These are phyloP conservation scores for Colletotrichum endophyticum DNA, from an alignment of 2,329 filamentous ascomycete species.

Conservation along the genomic window DNA sequence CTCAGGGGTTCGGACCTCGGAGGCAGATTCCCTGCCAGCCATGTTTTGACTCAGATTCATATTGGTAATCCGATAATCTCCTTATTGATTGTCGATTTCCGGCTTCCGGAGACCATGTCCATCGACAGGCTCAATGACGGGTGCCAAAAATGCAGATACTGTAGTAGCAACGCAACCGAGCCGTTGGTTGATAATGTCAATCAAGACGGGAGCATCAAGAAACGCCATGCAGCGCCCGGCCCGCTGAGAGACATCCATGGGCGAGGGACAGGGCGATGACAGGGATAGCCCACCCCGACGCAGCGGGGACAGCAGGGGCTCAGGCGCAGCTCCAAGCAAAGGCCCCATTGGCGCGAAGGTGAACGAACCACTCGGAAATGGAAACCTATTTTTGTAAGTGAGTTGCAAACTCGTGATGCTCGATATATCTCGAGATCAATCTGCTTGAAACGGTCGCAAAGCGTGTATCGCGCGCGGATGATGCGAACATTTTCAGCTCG, in stretches of 20 bases:
- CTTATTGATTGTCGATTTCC: background rate
- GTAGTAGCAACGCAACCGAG: background rate
- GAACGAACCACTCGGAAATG: background rate
- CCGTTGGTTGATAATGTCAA: background rate
- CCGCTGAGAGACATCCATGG: slow-evolving; percentile 11
- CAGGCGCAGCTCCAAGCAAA: background rate
- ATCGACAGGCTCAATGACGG: background rate
- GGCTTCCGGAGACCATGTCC: background rate
- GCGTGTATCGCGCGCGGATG: background rate
- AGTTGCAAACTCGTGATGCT: background rate
- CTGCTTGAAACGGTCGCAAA: background rate
- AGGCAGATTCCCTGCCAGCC: background rate
- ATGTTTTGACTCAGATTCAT: background rate
- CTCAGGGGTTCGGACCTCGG: background rate
- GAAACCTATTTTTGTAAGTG: slow-evolving; percentile 13
- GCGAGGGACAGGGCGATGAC: background rate
- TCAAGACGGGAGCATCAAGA: background rate
- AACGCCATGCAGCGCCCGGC: slow-evolving; percentile 14
- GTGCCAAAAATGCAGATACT: background rate
- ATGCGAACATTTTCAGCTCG: background rate
- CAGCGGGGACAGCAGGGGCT: slow-evolving; percentile 14
- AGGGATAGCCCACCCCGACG: slow-evolving; percentile 5
- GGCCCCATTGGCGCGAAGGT: slow-evolving; percentile 4
- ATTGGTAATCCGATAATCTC: background rate
- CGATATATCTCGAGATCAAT: background rate